These are phyloP conservation scores for Starmerella kuoi DNA, from an alignment of 805 yeast genomes.

Conservation along the genomic window DNA sequence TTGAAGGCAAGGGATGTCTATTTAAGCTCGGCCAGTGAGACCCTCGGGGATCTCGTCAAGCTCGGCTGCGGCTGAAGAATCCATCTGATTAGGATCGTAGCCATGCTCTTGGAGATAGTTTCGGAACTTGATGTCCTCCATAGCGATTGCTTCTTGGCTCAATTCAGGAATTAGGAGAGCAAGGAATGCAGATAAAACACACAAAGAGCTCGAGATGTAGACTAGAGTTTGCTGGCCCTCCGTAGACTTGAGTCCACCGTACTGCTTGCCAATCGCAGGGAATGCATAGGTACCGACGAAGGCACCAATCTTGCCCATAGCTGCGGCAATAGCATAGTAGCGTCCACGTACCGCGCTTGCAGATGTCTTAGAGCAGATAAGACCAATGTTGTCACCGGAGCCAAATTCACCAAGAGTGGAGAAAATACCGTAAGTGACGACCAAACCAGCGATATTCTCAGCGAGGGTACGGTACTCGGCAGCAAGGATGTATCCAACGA, in stretches of 20 bases:
- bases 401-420: constrained; percentile 84
- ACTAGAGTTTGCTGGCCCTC: constrained; percentile 65
- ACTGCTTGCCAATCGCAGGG: constrained; percentile 59
- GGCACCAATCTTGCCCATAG: constrained; percentile 84
- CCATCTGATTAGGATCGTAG: constrained; percentile 54
- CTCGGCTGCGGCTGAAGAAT: neutral
- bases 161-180: constrained; percentile 68
- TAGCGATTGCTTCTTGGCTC: constrained; percentile 68
- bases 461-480: constrained; percentile 47
- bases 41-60: constrained; percentile 7
- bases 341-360: constrained; percentile 85
- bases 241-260: constrained; percentile 34
- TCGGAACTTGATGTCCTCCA: constrained; percentile 62
- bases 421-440: constrained; percentile 80
- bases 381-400: constrained; percentile 85
- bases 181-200: constrained; percentile 56
- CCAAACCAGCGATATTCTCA: constrained; percentile 60
- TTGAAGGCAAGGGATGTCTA: no score
- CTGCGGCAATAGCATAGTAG: constrained; percentile 85
- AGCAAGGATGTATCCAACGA: constrained; percentile 75
- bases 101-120: constrained; percentile 54
- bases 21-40: constrained; percentile 6
- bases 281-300: constrained; percentile 82
- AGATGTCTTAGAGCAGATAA: constrained; percentile 72
- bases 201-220: constrained; percentile 67